Base-by-base conservation (phyloP, 805 yeast species). In the Kodamaea nitidulidarum region DNA sequence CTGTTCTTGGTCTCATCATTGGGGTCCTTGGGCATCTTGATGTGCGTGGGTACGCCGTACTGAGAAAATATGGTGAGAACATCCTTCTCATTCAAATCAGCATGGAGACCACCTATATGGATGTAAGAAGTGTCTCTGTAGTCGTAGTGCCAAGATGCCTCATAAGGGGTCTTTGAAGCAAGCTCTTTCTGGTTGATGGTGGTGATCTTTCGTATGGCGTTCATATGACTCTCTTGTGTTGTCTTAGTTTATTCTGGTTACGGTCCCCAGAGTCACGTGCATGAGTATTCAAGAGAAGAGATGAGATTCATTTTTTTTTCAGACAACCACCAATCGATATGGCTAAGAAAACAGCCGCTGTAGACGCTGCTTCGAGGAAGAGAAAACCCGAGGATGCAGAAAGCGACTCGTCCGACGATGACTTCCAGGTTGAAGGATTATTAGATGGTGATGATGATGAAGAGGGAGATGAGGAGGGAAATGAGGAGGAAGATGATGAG, bases 81-180 rank as follows among this genome's bases (percentile, higher is more conserved):
- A 55, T 91, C 97, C 35, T 80, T 78, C 54, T 88, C 96, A 7
- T 77, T 78, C 18, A 88, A 56, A 22, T 76, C 76, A 11, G 53
- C 61, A 7, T 88, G 81, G 8, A 91, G 57, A 3, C 81, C 78
- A 1, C 95, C 91, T n/a, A 91, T 78, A 52, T 69, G 84, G 1
- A 90, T 68, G 54, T 81, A 88, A 1, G 91, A 80, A 0, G 91
- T 75, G 46, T 88, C 90, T 16, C 64, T 65, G 54, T 80, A 88
- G 48, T 90, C 95, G 43, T 78, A 71, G 56, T 91, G 98, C 98
- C 98, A 91, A 4, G 96, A 88, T 0, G 84, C 86, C 3, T 67
- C 61, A 25, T 73, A 69, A 0, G 82, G 59, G 0, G 79, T 73
- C 10, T 81, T 79, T 6, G 62, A 61, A n/a, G 72, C 73, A 12